Base-by-base conservation (phyloP, 176 grass and related monocot species). In the Olyra latifolia region DNA sequence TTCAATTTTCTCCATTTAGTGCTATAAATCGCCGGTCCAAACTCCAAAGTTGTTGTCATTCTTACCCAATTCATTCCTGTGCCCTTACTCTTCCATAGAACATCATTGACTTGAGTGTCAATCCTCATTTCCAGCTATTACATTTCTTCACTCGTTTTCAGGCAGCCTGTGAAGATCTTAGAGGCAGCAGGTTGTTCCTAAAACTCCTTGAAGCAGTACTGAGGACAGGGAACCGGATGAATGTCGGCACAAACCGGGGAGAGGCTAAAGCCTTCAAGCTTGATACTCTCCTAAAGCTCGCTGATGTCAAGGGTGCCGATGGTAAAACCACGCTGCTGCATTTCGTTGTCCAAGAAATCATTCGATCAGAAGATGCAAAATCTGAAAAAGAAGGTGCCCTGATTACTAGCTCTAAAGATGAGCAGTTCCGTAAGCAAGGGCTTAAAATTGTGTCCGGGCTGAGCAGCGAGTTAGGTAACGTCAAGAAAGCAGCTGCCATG, bases 261-360 rank as follows among this genome's bases (percentile, higher is more conserved):
- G 88, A 95, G 48, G 96, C 96, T 19, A 89, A 87, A 75, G 96
- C 96, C 20, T 99, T 99, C 80, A 99, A 99, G 83, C 96, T 99
- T 41, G 96, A 99, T 45, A 95, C 92, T 70, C 96, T 99, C 74
- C 88, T 99, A 38, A 99, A 99, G 69, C 96, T 99, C 12, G 90
- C 96, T 35, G 96, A 99, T 35, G 92, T 99, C 22, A 99, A 99
- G 73, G 93, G 92, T 32, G 89, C 92, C 23, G 96, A 99, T 55
- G 96, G 96, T 19, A 99, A 93, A 83, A 99, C 96, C 64, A 95
- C 96, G 9, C 76, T 99, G 28, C 89, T 99, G 48, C 96, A 99
- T 83, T 99, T 99, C 72, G 96, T 99, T 9, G 96, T 99, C 61
- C 96, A 95, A 84, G 96, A 99, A 80, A 99, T 99, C 46, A 84